These are phyloP conservation scores for Boletus patriciae DNA, from an alignment of 768 basidiomycete genomes.

Conservation along the genomic window DNA sequence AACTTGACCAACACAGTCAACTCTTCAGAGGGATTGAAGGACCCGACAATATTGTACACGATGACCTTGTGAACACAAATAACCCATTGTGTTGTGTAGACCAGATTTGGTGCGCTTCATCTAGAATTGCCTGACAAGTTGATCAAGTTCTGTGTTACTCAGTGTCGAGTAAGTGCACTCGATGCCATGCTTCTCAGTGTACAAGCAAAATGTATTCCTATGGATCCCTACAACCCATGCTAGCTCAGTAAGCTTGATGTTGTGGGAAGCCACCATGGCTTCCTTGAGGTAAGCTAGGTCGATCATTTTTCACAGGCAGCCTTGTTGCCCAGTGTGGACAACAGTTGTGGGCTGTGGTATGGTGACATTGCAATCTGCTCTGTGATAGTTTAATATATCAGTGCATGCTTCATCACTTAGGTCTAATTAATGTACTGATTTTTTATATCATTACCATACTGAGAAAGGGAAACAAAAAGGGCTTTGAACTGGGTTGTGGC, in stretches of 20 bases:
- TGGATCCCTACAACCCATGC: conserved; percentile 6
- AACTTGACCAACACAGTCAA: not conserved
- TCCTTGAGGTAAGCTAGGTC: not conserved
- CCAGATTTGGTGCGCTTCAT: too few relatives aligned
- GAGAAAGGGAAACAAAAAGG: not conserved
- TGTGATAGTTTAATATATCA: not conserved
- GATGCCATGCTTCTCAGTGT: conserved; percentile 11
- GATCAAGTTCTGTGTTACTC: too few relatives aligned
- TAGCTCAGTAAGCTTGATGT: conserved; percentile 15
- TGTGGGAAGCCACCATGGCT: conserved; percentile 4
- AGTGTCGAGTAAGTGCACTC: conserved; percentile 5
- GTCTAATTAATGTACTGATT: not conserved
- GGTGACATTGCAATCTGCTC: not conserved
- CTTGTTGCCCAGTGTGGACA: not conserved
- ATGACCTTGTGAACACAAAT: too few relatives aligned
- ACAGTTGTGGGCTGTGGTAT: not conserved
- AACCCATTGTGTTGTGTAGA: too few relatives aligned
- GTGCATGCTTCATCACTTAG: not conserved
- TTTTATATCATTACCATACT: not conserved
- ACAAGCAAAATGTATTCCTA: conserved; percentile 5
- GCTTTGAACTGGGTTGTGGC: not conserved
- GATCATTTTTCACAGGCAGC: not conserved
- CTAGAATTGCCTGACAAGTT: too few relatives aligned
- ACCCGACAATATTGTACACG: not conserved
- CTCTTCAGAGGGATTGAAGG: not conserved